Evolutionary conservation across 2,329 filamentous ascomycete species (phyloP).

Genomic region (Lachnellula hyalina): DNA sequence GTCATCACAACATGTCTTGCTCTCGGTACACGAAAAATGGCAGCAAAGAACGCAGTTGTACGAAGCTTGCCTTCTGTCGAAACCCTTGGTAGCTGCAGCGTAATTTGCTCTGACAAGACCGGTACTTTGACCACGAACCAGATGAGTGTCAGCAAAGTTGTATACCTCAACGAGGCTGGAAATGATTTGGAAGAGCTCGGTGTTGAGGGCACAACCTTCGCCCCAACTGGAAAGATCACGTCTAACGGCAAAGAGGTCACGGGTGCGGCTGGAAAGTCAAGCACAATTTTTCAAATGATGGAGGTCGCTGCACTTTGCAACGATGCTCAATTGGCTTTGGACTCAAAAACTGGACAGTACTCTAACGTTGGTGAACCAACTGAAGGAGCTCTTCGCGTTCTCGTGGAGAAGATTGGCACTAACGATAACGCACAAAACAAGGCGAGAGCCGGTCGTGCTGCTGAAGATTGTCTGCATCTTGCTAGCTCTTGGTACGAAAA

Average conservation of each 20-base stretch:
- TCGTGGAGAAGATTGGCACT: constrained; percentile 93
- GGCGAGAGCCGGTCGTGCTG: constrained; percentile 40
- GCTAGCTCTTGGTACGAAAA: constrained; percentile 82
- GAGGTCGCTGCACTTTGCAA: constrained; percentile 78
- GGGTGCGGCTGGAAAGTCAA: constrained; percentile 65
- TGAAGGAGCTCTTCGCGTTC: constrained; percentile 82
- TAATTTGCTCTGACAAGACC: constrained; percentile 99
- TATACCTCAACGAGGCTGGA: constrained; percentile 72
- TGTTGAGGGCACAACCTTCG: constrained; percentile 88
- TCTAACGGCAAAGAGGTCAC: constrained; percentile 62
- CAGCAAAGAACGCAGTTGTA: constrained; percentile 95
- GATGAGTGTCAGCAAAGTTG: constrained; percentile 95
- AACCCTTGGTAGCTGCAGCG: constrained; percentile 96
- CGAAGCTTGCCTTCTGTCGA: constrained; percentile 94
- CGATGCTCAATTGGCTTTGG: constrained; percentile 77
- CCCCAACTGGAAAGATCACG: constrained; percentile 71
- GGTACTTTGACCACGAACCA: constrained; percentile 97
- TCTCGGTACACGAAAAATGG: constrained; percentile 96
- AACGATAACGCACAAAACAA: constrained; percentile 45
- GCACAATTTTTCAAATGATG: constrained; percentile 73
- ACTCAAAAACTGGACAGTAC: constrained; percentile 67
- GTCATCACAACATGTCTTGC: constrained; percentile 99
- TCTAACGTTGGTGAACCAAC: constrained; percentile 90
- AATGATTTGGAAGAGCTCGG: constrained; percentile 76
- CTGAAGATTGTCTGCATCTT: constrained; percentile 65